A percentile compares a stretch with the other conserved stretches of the same genome.
Conservation (phyloP, 192 early-diverging fungal species). For the Coemansia javaensis region DNA sequence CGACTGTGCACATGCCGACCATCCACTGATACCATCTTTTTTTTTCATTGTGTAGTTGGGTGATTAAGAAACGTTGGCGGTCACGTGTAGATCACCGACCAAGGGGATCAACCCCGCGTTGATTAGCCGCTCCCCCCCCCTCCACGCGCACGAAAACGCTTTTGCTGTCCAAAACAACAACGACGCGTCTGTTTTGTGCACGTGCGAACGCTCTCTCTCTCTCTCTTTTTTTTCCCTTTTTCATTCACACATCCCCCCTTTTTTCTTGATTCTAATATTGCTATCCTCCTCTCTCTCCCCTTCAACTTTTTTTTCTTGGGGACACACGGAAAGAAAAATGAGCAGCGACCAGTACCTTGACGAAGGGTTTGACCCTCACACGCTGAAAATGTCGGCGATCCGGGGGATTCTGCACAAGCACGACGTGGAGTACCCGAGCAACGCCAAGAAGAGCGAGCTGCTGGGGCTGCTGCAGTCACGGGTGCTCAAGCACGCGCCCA, state of each 20-base stretch:
- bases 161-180: no score
- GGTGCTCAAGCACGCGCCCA: slow-evolving; percentile 18
- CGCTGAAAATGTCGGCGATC: slow-evolving; percentile 30
- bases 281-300: no score
- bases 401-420: slow-evolving; percentile 41
- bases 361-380: slow-evolving; percentile 40
- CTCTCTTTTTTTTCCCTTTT: no score
- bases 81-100: neutral
- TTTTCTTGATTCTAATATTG: slow-evolving; percentile 2
- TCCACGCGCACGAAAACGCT: no score
- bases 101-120: no score
- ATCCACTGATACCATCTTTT: no score
- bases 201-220: no score
- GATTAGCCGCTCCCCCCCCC: no score
- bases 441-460: slow-evolving; percentile 44
- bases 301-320: slow-evolving; percentile 2
- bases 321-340: slow-evolving; percentile 3
- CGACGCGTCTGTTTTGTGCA: no score
- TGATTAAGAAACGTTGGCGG: neutral
- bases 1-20: slow-evolving; percentile 89
- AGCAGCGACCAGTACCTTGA: slow-evolving; percentile 30
- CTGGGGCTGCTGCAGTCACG: slow-evolving; percentile 14
- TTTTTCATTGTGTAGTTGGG: no score
- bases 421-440: slow-evolving; percentile 28
- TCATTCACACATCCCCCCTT: slow-evolving; percentile 11